phyloP scores from a whole-genome alignment of 2,329 filamentous ascomycete species.

The Orbilia javanica region DNA sequence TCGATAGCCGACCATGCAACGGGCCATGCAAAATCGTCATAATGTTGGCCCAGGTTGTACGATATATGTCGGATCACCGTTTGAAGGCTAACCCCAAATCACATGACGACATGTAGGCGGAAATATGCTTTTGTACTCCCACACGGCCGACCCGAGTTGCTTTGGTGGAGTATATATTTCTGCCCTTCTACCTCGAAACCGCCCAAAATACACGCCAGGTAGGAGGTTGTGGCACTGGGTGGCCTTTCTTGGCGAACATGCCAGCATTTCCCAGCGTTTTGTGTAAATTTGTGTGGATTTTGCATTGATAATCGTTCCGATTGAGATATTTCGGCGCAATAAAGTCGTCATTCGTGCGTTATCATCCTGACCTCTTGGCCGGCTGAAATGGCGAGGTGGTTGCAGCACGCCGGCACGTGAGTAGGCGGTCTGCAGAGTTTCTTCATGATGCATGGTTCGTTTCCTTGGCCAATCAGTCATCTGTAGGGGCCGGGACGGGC shows the following conservation, averaged over 20 bases:
- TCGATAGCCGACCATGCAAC: too few relatives aligned
- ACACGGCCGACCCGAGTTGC: background rate
- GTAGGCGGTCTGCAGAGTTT: slow-evolving; percentile 23
- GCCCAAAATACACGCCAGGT: background rate
- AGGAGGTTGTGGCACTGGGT: background rate
- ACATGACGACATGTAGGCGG: background rate
- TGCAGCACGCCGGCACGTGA: slow-evolving; percentile 48
- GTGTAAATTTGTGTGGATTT: background rate
- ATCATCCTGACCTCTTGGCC: slow-evolving; percentile 3
- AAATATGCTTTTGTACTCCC: background rate
- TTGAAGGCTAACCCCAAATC: background rate
- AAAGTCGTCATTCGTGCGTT: slow-evolving; percentile 1
- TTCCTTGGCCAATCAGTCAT: slow-evolving; percentile 1
- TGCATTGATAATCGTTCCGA: background rate
- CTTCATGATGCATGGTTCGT: slow-evolving; percentile 28
- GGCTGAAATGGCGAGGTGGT: background rate
- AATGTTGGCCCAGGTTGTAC: background rate
- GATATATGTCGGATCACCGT: background rate
- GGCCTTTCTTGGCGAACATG: background rate
- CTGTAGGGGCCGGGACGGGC: background rate
- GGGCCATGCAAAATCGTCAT: background rate
- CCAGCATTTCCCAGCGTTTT: background rate
- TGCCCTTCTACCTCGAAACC: background rate
- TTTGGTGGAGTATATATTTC: background rate
- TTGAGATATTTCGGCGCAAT: background rate